phyloP scores from a whole-genome alignment of 1,284 basidiomycete species.

The Agaricales sp. region DNA sequence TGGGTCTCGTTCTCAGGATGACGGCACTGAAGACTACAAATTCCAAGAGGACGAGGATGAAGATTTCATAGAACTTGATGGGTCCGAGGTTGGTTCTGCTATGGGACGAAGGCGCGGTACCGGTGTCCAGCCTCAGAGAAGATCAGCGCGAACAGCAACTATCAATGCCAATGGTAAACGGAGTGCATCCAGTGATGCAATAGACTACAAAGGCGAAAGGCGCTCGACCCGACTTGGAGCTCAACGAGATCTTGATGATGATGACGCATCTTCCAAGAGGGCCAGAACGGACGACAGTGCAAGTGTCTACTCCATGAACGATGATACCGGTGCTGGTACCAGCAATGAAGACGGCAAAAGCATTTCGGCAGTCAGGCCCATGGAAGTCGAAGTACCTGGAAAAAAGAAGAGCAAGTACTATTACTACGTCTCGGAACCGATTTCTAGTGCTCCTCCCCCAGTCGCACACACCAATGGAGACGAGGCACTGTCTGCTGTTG shows the following conservation, averaged over 20 bases:
- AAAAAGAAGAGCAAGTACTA: slow-evolving; percentile 76
- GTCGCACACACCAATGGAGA: slow-evolving; percentile 14
- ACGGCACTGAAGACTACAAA: not conserved
- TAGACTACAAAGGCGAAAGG: slow-evolving; percentile 62
- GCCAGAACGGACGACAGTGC: slow-evolving; percentile 66
- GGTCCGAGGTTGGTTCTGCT: slow-evolving; percentile 22
- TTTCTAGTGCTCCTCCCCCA: slow-evolving; percentile 23
- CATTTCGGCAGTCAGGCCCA: slow-evolving; percentile 40
- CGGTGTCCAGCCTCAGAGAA: slow-evolving; percentile 34
- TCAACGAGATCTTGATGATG: slow-evolving; percentile 28
- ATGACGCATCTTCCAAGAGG: slow-evolving; percentile 45
- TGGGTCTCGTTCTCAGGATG: not conserved
- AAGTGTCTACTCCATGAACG: slow-evolving; percentile 43
- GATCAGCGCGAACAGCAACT: slow-evolving; percentile 47
- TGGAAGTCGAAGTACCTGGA: slow-evolving; percentile 61
- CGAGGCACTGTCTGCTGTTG: slow-evolving; percentile 7
- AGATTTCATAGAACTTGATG: slow-evolving; percentile 20
- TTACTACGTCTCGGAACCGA: slow-evolving; percentile 72
- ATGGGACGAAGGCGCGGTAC: slow-evolving; percentile 23
- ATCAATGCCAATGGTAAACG: slow-evolving; percentile 43
- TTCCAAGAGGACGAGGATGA: slow-evolving; percentile 2
- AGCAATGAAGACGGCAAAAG: slow-evolving; percentile 22
- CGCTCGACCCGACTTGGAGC: slow-evolving; percentile 54
- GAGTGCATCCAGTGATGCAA: slow-evolving; percentile 38
- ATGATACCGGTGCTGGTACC: slow-evolving; percentile 15